Conservation (phyloP, 495 filamentous ascomycete genomes). For the Penicillium desertorum region DNA sequence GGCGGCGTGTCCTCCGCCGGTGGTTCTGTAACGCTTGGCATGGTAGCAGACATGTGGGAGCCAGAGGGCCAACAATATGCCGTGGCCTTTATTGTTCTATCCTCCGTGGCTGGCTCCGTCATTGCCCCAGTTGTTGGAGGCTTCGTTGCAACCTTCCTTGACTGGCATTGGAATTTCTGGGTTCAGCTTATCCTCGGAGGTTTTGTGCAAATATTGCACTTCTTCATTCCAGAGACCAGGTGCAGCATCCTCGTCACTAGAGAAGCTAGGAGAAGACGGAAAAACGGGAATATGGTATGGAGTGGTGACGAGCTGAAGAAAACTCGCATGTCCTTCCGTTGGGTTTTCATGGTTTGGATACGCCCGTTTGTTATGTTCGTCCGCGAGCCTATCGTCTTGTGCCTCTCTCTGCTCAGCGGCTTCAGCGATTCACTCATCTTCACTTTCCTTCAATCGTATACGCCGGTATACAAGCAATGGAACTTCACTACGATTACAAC, state of each 20-base stretch:
- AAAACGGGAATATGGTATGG: slow-evolving; percentile 56
- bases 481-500: slow-evolving; percentile 53
- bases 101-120: slow-evolving; percentile 72
- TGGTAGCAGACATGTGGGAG: slow-evolving; percentile 84
- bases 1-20: slow-evolving; percentile 75
- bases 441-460: slow-evolving; percentile 71
- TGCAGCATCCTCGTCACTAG: slow-evolving; percentile 65
- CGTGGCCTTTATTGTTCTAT: slow-evolving; percentile 74
- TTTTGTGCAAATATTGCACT: slow-evolving; percentile 62
- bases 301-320: slow-evolving; percentile 62
- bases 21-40: slow-evolving; percentile 78
- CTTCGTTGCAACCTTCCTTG: slow-evolving; percentile 63
- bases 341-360: slow-evolving; percentile 61
- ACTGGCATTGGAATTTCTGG: slow-evolving; percentile 80
- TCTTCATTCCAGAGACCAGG: slow-evolving; percentile 66
- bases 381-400: slow-evolving; percentile 73
- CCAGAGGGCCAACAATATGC: slow-evolving; percentile 63
- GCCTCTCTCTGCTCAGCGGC: slow-evolving; percentile 67
- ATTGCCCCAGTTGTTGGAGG: slow-evolving; percentile 79
- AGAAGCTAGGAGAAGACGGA: slow-evolving; percentile 62
- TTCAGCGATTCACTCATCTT: slow-evolving; percentile 82
- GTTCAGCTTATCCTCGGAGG: slow-evolving; percentile 76
- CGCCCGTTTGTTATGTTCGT: slow-evolving; percentile 79
- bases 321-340: slow-evolving; percentile 50
- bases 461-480: slow-evolving; percentile 66